Percentiles rank a stretch among this genome's conserved stretches.
phyloP scores from a whole-genome alignment of 2,329 filamentous ascomycete species.

The Phialophora verrucosa region DNA sequence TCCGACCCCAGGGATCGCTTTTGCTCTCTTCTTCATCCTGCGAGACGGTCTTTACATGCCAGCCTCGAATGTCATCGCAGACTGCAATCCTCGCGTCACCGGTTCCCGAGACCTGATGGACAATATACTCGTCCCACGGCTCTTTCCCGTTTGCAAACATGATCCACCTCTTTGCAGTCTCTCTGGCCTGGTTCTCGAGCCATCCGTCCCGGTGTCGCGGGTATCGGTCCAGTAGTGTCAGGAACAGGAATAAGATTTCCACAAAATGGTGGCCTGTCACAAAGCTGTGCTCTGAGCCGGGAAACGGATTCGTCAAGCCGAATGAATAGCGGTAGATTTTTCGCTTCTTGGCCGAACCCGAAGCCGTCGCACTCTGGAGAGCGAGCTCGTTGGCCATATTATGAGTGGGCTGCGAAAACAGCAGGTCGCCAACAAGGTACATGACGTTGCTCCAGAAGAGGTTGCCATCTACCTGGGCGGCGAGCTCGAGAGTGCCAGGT shows the following conservation, averaged over 20 bases:
- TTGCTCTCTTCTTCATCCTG: constrained; percentile 27
- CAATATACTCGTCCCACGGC: constrained; percentile 26
- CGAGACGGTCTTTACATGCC: constrained; percentile 22
- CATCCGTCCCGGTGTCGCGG: constrained; percentile 34
- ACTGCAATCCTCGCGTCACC: constrained; percentile 18
- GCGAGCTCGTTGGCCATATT: constrained; percentile 28
- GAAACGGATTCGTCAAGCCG: constrained; percentile 45
- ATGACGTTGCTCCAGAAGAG: constrained; percentile 35
- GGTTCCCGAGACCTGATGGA: constrained; percentile 6
- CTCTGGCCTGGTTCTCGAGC: constrained; percentile 34
- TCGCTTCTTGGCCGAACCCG: not conserved
- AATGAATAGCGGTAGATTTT: constrained; percentile 39
- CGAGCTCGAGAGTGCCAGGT: constrained; percentile 21
- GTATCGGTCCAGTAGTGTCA: constrained; percentile 37
- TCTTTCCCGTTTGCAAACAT: constrained; percentile 29
- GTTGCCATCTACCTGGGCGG: constrained; percentile 27
- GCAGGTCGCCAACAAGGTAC: constrained; percentile 36
- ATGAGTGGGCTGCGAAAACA: constrained; percentile 32
- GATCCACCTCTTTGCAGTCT: constrained; percentile 37
- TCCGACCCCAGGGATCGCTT: constrained; percentile 23
- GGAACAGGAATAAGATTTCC: constrained; percentile 38
- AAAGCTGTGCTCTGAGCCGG: constrained; percentile 39
- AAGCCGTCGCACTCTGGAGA: constrained; percentile 26
- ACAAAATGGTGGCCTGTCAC: constrained; percentile 37
- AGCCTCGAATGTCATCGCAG: constrained; percentile 22